A percentile compares a stretch with the other conserved stretches of the same genome.
Conservation (phyloP, 1,284 basidiomycete genomes). For the Moesziomyces sp. region DNA sequence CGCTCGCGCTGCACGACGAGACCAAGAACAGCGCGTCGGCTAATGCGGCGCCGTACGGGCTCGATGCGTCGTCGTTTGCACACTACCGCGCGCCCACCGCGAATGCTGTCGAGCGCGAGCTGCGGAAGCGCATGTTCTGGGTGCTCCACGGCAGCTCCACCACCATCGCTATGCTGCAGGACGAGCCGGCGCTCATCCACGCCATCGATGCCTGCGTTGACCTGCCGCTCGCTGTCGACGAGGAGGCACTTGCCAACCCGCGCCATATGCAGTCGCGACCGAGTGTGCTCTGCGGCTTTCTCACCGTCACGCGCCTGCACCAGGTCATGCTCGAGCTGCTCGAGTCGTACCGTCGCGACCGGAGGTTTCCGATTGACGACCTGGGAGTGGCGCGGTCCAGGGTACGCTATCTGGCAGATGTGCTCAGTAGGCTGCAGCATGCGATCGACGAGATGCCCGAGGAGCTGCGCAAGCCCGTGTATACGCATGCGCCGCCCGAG, state of each 20-base stretch:
- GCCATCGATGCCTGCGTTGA: constrained; percentile 50
- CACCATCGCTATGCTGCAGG: constrained; percentile 49
- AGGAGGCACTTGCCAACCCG: constrained; percentile 33
- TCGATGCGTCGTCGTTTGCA: constrained; percentile 19
- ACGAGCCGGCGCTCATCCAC: constrained; percentile 49
- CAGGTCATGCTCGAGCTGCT: constrained; percentile 49
- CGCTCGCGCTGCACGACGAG: constrained; percentile 52
- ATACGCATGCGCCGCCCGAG: constrained; percentile 30
- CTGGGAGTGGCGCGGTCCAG: constrained; percentile 17
- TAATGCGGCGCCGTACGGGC: constrained; percentile 11
- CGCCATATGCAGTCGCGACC: constrained; percentile 19
- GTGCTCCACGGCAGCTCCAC: constrained; percentile 52
- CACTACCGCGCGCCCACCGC: constrained; percentile 17
- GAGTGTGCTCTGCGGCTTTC: constrained; percentile 46
- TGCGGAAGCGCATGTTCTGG: constrained; percentile 50
- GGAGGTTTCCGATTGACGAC: constrained; percentile 39
- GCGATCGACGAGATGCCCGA: constrained; percentile 49
- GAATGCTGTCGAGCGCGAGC: constrained; percentile 44
- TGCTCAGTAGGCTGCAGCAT: constrained; percentile 17
- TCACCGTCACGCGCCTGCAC: constrained; percentile 47
- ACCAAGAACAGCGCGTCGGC: constrained; percentile 16
- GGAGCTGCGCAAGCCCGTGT: constrained; percentile 31
- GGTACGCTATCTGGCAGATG: constrained; percentile 32
- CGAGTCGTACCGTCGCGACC: constrained; percentile 46
- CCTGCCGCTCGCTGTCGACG: constrained; percentile 48